Percentiles rank a stretch among this genome's conserved stretches.
Conservation (phyloP, 179 eudicot species). For the Sideroxylon spinosum region DNA sequence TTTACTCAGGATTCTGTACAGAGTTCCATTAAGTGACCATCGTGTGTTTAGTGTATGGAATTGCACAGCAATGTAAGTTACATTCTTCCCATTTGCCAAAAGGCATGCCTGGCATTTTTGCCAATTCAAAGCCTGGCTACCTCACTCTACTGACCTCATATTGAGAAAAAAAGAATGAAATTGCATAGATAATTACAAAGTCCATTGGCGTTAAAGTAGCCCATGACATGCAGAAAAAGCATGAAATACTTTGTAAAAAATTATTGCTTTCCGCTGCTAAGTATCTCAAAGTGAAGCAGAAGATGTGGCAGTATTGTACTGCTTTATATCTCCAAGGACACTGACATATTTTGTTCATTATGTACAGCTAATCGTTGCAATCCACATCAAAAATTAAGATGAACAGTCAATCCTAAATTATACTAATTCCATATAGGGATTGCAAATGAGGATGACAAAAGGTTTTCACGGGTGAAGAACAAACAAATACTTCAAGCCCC, state of each 20-base stretch:
- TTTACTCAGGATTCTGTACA: background rate
- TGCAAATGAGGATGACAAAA: background rate
- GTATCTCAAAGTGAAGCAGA: too few species aligned
- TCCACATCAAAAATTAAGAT: background rate
- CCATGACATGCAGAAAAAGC: too few species aligned
- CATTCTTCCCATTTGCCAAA: background rate
- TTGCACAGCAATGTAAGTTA: background rate
- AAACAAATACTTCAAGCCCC: background rate
- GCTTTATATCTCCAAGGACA: too few species aligned
- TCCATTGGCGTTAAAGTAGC: too few species aligned
- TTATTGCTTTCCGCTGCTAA: too few species aligned
- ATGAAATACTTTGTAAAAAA: too few species aligned
- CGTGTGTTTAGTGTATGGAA: background rate
- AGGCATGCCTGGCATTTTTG: background rate
- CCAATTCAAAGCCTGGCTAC: background rate
- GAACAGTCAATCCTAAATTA: background rate
- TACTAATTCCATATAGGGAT: background rate
- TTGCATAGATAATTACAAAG: too few species aligned
- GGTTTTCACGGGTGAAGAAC: background rate
- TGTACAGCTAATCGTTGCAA: too few species aligned
- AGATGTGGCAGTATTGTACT: too few species aligned
- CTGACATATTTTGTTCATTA: too few species aligned
- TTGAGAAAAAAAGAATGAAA: too few species aligned
- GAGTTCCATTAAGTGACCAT: background rate
- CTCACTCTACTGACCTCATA: too few species aligned